phyloP scores from a whole-genome alignment of 2,329 filamentous ascomycete species.

The Aspergillus luchuensis region DNA sequence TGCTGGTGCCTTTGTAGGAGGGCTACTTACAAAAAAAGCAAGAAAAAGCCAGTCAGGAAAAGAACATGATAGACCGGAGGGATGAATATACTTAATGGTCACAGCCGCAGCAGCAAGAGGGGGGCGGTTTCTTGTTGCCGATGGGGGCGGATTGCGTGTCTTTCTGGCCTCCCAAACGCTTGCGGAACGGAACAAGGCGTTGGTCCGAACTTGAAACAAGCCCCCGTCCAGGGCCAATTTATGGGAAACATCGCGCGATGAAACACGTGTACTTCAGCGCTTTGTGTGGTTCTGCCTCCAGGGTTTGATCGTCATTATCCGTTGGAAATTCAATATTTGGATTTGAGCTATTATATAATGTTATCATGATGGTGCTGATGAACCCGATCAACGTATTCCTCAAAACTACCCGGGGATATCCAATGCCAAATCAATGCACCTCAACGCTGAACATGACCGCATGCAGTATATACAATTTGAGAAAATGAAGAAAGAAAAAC shows the following conservation, averaged over 20 bases:
- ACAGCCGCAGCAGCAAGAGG: background rate
- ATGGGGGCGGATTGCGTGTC: slow-evolving; percentile 26
- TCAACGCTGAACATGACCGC: slow-evolving; percentile 18
- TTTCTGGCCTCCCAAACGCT: slow-evolving; percentile 14
- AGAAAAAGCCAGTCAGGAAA: slow-evolving; percentile 16
- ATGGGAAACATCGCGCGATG: background rate
- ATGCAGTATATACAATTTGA: slow-evolving; percentile 26
- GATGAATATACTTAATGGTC: slow-evolving; percentile 1
- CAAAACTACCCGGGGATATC: slow-evolving; percentile 14
- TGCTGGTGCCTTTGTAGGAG: background rate
- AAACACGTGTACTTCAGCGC: background rate
- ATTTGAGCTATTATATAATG: background rate
- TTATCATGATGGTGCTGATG: background rate
- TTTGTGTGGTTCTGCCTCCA: background rate
- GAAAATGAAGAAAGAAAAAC: background rate
- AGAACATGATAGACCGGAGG: slow-evolving; percentile 18
- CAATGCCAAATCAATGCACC: slow-evolving; percentile 18
- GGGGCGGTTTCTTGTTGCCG: background rate
- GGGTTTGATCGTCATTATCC: background rate
- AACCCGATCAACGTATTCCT: background rate
- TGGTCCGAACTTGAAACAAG: slow-evolving; percentile 17
- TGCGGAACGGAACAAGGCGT: slow-evolving; percentile 28
- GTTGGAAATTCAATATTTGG: background rate
- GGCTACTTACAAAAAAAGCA: slow-evolving; percentile 1
- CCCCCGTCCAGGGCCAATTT: background rate